Evolutionary conservation across 768 basidiomycete genomes (phyloP), one percentile per base, ranked within the genome.

Genomic region (Suillus variegatus): DNA sequence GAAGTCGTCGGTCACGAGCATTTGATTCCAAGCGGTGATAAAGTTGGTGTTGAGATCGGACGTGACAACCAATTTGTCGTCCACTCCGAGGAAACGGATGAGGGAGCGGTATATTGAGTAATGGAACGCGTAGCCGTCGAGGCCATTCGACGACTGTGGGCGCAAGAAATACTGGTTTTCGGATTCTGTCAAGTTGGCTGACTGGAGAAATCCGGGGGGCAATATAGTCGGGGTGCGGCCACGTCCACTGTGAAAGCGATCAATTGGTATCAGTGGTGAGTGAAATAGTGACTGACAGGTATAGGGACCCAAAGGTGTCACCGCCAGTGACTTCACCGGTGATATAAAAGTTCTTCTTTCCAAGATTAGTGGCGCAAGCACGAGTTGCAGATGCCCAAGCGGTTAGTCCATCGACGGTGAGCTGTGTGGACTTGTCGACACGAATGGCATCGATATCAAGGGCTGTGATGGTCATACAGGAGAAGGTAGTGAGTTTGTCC

Each of bases 291-390:
- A 82, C 90, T 67, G 72, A 92, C 92, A 92, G 78, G 77, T 97
- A 97, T 12, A 97, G 79, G 0, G 94, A 80, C 12, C 93, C 94
- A 73, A 97, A 97, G 2, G 87, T 88, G 77, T 97, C 89, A 64
- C 95, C 95, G 81, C 95, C 95, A 9, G 95, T 97, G 57, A 97
- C 92, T 81, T 97, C 95, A 54, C 95, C 95, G 1, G 93, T 81
- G 69, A 97, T 95, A 78, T 88, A 90, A 76, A 97, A 97, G 73
- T 97, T 95, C 6, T 80, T 84, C 81, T 97, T 97, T 61, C 88
- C 87, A 16, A 93, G 77, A 0, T 80, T 76, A 3, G 79, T 74
- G 1, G 95, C 95, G 73, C 95, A 97, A 12, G 82, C 80, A 49
- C 93, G 84, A 1, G 94, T 93, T 63, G 82, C 81, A 0, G 86